These are phyloP conservation scores for Cicer chorassanicum DNA, from an alignment of 306 rosid species.

Conservation along the genomic window DNA sequence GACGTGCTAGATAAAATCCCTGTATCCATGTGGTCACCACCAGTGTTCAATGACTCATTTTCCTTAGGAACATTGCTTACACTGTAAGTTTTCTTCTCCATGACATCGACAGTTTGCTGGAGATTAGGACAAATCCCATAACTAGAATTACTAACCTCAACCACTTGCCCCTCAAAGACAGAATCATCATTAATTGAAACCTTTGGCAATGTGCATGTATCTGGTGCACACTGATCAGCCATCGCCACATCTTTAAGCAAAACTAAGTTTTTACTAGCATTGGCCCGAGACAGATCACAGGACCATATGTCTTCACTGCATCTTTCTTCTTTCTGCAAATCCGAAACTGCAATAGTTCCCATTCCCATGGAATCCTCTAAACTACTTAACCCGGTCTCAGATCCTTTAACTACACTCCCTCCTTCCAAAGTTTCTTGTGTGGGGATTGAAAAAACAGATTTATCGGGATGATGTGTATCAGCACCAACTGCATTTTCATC, in stretches of 20 bases:
- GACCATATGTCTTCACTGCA: slow-evolving; percentile 44
- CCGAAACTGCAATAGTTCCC: slow-evolving; percentile 47
- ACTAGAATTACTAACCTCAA: slow-evolving; percentile 46
- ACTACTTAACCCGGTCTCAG: slow-evolving; percentile 43
- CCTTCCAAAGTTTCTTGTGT: slow-evolving; percentile 48
- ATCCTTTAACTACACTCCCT: slow-evolving; percentile 47
- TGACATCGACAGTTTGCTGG: slow-evolving; percentile 55
- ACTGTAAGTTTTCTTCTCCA: slow-evolving; percentile 38
- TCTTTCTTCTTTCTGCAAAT: slow-evolving; percentile 49
- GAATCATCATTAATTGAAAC: slow-evolving; percentile 49
- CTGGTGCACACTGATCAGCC: slow-evolving; percentile 51
- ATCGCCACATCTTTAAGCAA: slow-evolving; percentile 45
- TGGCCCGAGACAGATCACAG: slow-evolving; percentile 44
- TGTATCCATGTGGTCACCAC: slow-evolving; percentile 43
- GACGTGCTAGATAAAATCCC: slow-evolving; percentile 49
- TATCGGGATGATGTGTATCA: slow-evolving; percentile 47
- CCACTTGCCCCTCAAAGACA: slow-evolving; percentile 48
- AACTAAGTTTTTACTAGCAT: slow-evolving; percentile 50
- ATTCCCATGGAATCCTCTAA: slow-evolving; percentile 44
- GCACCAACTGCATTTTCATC: slow-evolving; percentile 42
- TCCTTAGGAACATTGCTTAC: slow-evolving; percentile 45
- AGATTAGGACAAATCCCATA: slow-evolving; percentile 44
- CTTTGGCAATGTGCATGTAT: slow-evolving; percentile 43
- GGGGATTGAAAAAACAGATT: slow-evolving; percentile 47
- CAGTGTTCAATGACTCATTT: slow-evolving; percentile 45